A percentile compares a stretch with the other conserved stretches of the same genome.
Evolutionary conservation across 495 filamentous ascomycete genomes (phyloP).

Genomic region (Elasticomyces elasticus): DNA sequence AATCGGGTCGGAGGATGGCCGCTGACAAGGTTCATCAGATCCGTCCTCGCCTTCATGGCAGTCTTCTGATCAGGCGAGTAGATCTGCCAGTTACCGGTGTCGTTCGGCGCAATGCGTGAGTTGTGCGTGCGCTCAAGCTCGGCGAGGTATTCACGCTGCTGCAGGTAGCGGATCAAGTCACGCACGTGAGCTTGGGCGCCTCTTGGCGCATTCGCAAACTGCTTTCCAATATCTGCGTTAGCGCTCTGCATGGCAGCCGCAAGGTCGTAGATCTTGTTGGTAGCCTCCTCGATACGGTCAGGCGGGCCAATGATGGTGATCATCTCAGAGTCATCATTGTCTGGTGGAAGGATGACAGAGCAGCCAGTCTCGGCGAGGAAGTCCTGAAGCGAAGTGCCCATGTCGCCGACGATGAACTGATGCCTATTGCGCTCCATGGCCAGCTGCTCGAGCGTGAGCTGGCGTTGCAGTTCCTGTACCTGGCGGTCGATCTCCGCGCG

Average conservation of each 20-base stretch:
- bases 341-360: slow-evolving; percentile 66
- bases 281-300: slow-evolving; percentile 57
- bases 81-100: slow-evolving; percentile 64
- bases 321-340: slow-evolving; percentile 62
- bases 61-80: slow-evolving; percentile 79
- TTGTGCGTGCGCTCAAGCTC: slow-evolving; percentile 66
- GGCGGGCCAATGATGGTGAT: slow-evolving; percentile 74
- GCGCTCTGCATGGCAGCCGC: slow-evolving; percentile 72
- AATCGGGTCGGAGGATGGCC: slow-evolving; percentile 71
- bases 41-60: slow-evolving; percentile 64
- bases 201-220: slow-evolving; percentile 61
- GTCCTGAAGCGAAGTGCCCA: slow-evolving; percentile 64
- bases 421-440: slow-evolving; percentile 69
- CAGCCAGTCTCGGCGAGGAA: slow-evolving; percentile 89
- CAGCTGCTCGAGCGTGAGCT: slow-evolving; percentile 61
- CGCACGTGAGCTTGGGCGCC: slow-evolving; percentile 68
- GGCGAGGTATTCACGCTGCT: slow-evolving; percentile 63
- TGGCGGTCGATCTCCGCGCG: slow-evolving; percentile 67
- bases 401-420: slow-evolving; percentile 81
- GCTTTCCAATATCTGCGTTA: slow-evolving; percentile 64
- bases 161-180: slow-evolving; percentile 74
- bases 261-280: slow-evolving; percentile 71
- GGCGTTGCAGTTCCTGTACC: slow-evolving; percentile 58
- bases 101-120: slow-evolving; percentile 70
- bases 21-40: slow-evolving; percentile 69